Conservation (phyloP, 1,284 basidiomycete species). For the Fomitiporia mediterranea region DNA sequence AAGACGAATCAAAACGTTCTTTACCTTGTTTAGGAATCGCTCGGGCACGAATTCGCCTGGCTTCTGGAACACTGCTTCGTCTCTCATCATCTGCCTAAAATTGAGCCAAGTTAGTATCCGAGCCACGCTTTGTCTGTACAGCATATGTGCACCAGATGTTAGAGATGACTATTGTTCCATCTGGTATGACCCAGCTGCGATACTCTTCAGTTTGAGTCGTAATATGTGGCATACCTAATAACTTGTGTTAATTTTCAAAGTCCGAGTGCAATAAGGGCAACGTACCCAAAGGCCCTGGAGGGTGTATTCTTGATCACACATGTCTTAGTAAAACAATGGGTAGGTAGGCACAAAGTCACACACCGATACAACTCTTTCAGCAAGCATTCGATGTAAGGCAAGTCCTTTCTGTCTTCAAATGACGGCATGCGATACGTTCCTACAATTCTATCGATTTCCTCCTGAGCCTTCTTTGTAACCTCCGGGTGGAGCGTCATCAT, state of each 20-base stretch:
- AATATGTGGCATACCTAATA: constrained; percentile 14
- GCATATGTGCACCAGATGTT: constrained; percentile 14
- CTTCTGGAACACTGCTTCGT: constrained; percentile 20
- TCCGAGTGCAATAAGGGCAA: neutral
- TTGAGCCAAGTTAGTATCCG: neutral
- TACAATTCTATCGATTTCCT: constrained; percentile 10
- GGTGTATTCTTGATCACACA: neutral
- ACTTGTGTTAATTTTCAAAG: neutral
- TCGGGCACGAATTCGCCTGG: constrained; percentile 21
- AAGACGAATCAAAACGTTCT: neutral
- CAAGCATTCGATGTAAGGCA: constrained; percentile 24
- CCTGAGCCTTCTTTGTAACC: constrained; percentile 11
- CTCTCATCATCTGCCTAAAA: constrained; percentile 21
- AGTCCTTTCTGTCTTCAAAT: constrained; percentile 21
- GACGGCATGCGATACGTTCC: constrained; percentile 25
- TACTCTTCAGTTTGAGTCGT: constrained; percentile 8
- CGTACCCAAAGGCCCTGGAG: constrained; percentile 3
- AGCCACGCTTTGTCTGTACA: neutral
- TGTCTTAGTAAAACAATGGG: neutral
- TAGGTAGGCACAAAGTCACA: neutral
- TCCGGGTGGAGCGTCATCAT: constrained; percentile 10
- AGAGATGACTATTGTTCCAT: constrained; percentile 15
- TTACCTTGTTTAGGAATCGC: constrained; percentile 6
- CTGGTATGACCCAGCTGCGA: constrained; percentile 13
- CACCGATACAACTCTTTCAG: constrained; percentile 26